Evolutionary conservation across 225 moss, liverwort and hornwort genomes (phyloP), one percentile per base, ranked within the genome.

Genomic region (Marchantia paleacea): DNA sequence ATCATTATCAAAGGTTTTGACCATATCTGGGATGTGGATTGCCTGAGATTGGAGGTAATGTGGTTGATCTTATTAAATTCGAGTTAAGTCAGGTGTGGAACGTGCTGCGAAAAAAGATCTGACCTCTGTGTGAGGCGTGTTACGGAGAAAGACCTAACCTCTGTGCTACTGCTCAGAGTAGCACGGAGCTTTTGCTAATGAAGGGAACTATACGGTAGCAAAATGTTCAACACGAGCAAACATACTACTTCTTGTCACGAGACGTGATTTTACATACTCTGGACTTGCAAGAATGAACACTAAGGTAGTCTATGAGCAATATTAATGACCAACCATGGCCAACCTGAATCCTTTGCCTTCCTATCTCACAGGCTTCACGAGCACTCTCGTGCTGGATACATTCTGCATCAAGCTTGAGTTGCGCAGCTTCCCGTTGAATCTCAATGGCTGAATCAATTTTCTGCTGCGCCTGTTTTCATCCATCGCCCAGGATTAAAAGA

Each of bases 401-500:
- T 69, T 91, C 85, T 10, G 91, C 89, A 71, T 91, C 89, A 82
- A 84, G 48, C 71, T 85, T 89, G 52, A 87, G 66, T 67, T 87
- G 82, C 19, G 81, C 76, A 52, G 89, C 85, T 71, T 70, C 80
- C 52, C 67, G 84, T 69, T 87, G 84, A 70, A 91, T 77, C 30
- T 87, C 85, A 78, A 85, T 73, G 55, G 89, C 89, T 47, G 67
- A 82, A 65, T 87, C 87, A 72, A 89, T 72, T 62, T 91, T 91
- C 64, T 87, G 89, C 63, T 91, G 89, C 39, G 91, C 87, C 91
- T 91, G 87, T 70, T 51, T 49, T 57, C 30, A 66, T 12, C 22
- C 19, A n/a, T 77, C 76, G 19, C 60, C 6, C 10, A 49, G 61
- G 18, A 3, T 75, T 57, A 39, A 78, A 50, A 18, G 18, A 20